phyloP scores from a whole-genome alignment of 2,329 filamentous ascomycete genomes.

The Neonectria magnoliae region DNA sequence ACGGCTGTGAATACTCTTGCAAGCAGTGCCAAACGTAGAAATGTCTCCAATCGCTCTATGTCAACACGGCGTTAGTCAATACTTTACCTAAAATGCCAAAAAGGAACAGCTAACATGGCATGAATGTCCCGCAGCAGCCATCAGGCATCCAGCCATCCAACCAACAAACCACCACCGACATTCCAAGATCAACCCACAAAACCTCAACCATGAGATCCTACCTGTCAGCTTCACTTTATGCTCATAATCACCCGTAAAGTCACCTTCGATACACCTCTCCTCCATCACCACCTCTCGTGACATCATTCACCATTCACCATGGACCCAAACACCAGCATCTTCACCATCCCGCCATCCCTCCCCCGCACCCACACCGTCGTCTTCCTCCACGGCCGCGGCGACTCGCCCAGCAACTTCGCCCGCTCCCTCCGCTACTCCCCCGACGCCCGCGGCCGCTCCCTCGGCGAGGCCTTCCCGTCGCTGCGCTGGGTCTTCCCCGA shows the following conservation, averaged over 20 bases:
- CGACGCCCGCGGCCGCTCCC: slow-evolving; percentile 44
- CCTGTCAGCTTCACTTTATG: not conserved
- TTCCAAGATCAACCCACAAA: not conserved
- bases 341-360: slow-evolving; percentile 21
- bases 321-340: slow-evolving; percentile 20
- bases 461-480: slow-evolving; percentile 53
- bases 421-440: slow-evolving; percentile 41
- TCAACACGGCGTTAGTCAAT: not conserved
- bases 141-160: not conserved
- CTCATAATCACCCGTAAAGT: not conserved
- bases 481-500: slow-evolving; percentile 62
- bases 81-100: no score
- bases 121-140: not conserved
- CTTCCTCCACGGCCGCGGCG: slow-evolving; percentile 58
- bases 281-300: not conserved
- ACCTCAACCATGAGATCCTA: not conserved
- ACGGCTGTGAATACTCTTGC: not conserved
- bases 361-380: slow-evolving; percentile 54
- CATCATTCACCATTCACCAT: not conserved
- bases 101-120: no score
- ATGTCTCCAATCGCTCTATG: not conserved
- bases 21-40: no score
- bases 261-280: no score
- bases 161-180: not conserved
- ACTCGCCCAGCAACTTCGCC: slow-evolving; percentile 47